phyloP scores from a whole-genome alignment of 2,329 filamentous ascomycete genomes.

The Aspergillus viridinutans region DNA sequence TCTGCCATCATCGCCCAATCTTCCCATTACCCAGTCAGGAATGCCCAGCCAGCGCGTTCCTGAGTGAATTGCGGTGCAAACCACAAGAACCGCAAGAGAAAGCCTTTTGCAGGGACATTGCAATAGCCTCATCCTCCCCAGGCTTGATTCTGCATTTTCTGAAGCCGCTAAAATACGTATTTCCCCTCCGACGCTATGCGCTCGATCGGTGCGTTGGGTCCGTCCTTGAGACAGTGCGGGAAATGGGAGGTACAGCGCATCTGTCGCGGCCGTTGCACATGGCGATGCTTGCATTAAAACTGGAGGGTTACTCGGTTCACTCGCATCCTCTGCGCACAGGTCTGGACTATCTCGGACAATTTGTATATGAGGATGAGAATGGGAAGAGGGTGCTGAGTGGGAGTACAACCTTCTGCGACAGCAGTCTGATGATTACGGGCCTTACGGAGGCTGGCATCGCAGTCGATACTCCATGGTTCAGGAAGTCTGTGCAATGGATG shows the following conservation, averaged over 20 bases:
- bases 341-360: conserved; percentile 25
- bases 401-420: conserved; percentile 32
- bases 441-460: conserved; percentile 17
- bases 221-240: conserved; percentile 25
- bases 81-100: conserved; percentile 11
- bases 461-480: conserved; percentile 8
- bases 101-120: conserved; percentile 18
- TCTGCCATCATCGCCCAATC: conserved; percentile 27
- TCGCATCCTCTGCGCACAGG: conserved; percentile 16
- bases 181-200: no score
- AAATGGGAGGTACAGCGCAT: conserved; percentile 24
- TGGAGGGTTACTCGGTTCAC: conserved; percentile 25
- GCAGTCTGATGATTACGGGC: conserved; percentile 27
- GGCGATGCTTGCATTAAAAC: conserved; percentile 21
- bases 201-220: conserved; percentile 11
- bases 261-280: conserved; percentile 25
- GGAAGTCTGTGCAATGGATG: conserved; percentile 1
- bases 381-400: conserved; percentile 28
- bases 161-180: no score
- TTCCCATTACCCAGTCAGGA: conserved; percentile 25
- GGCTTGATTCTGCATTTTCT: no score
- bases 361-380: conserved; percentile 19
- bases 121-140: neutral
- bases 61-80: conserved; percentile 33
- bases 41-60: conserved; percentile 16